Conservation (phyloP, 495 filamentous ascomycete species). For the Aspergillus taichungensis region DNA sequence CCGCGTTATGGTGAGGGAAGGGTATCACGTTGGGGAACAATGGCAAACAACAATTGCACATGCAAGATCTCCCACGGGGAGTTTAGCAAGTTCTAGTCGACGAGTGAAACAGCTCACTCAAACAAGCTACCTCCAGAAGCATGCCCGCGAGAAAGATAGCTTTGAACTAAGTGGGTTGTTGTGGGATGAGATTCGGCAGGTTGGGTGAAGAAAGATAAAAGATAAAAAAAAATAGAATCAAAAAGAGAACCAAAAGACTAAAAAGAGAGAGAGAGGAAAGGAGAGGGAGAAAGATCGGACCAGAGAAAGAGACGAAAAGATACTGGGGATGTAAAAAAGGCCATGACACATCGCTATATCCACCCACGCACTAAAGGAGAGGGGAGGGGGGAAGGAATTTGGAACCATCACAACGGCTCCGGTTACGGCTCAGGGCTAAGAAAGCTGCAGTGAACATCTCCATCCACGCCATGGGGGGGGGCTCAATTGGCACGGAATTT, state of each 20-base stretch:
- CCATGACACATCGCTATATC: neutral
- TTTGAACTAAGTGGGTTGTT: neutral
- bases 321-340: neutral
- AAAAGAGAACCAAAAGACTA: neutral
- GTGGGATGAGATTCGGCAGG: neutral
- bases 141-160: neutral
- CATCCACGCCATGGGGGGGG: slow-evolving; percentile 1
- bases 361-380: neutral
- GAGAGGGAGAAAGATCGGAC: neutral
- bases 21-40: too few relatives aligned
- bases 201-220: too few relatives aligned
- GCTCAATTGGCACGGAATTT: neutral
- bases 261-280: neutral
- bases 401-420: slow-evolving; percentile 3
- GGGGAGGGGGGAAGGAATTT: neutral
- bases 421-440: slow-evolving; percentile 5
- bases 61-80: neutral
- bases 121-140: neutral
- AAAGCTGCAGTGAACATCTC: neutral
- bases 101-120: slow-evolving; percentile 6
- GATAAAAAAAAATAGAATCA: too few relatives aligned
- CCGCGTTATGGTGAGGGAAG: too few relatives aligned
- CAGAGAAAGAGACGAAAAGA: slow-evolving; percentile 1
- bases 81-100: neutral
- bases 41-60: too few relatives aligned